Percentiles rank a stretch among this genome's conserved stretches.
These are phyloP conservation scores for Didymella arachidicola DNA, from an alignment of 2,329 filamentous ascomycete genomes.

Conservation along the genomic window DNA sequence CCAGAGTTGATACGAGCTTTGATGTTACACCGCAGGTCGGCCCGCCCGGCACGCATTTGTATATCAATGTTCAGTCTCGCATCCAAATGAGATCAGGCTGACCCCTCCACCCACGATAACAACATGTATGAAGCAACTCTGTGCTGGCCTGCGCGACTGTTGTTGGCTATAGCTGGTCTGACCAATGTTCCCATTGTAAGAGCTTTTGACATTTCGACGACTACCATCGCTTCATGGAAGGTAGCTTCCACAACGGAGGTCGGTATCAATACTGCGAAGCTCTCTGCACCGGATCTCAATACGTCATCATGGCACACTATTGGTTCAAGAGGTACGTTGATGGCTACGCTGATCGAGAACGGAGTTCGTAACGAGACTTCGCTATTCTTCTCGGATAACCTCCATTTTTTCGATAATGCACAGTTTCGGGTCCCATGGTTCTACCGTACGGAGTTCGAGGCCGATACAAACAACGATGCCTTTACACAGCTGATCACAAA, in stretches of 20 bases:
- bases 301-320: conserved; percentile 62
- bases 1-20: conserved; percentile 6
- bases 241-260: conserved; percentile 28
- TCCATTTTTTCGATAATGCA: conserved; percentile 55
- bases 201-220: conserved; percentile 16
- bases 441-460: conserved; percentile 61
- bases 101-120: neutral
- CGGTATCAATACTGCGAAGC: conserved; percentile 29
- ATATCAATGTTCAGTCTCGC: conserved; percentile 9
- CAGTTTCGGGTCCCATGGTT: conserved; percentile 66
- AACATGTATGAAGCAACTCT: neutral
- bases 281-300: conserved; percentile 45
- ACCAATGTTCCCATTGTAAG: neutral
- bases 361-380: conserved; percentile 61
- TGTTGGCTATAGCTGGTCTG: conserved; percentile 10
- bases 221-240: conserved; percentile 34
- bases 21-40: conserved; percentile 14
- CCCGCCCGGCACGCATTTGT: conserved; percentile 8
- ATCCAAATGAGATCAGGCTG: neutral
- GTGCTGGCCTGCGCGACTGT: neutral
- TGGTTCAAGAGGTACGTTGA: conserved; percentile 61
- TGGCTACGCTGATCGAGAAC: conserved; percentile 64
- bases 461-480: neutral
- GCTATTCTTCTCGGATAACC: conserved; percentile 64
- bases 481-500: conserved; percentile 62